Conservation (phyloP, 129 eudicot species). For the Apium graveolens region DNA sequence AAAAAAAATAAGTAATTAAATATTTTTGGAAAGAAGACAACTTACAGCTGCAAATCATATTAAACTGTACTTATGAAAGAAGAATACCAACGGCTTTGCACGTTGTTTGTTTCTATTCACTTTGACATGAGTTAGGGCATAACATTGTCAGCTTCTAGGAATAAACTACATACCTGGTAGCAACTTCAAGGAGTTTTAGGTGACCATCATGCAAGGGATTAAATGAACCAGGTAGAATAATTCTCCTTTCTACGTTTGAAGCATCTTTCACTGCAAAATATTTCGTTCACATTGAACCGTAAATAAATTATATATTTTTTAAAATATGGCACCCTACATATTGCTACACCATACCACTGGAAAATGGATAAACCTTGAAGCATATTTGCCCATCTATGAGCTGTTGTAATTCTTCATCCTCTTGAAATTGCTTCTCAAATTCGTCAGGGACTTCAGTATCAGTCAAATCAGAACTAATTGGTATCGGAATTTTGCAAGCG, state of each 20-base stretch:
- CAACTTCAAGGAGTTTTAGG: constrained; percentile 85
- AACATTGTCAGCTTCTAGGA: constrained; percentile 11
- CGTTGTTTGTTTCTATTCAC: neutral
- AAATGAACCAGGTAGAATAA: constrained; percentile 83
- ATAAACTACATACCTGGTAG: constrained; percentile 46
- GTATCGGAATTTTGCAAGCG: constrained; percentile 59
- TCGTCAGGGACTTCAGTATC: constrained; percentile 59
- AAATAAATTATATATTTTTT: constrained; percentile 12
- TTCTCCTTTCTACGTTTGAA: constrained; percentile 58
- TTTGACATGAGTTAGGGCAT: neutral
- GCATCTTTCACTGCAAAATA: constrained; percentile 45
- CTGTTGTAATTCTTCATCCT: constrained; percentile 79
- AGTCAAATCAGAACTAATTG: constrained; percentile 37
- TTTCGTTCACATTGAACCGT: constrained; percentile 38
- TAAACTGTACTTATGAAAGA: neutral
- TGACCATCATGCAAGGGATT: constrained; percentile 94
- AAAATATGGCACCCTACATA: constrained; percentile 4
- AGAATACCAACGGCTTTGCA: neutral
- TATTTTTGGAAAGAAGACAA: neutral
- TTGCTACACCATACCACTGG: constrained; percentile 54
- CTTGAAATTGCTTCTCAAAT: constrained; percentile 45
- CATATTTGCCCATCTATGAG: constrained; percentile 68
- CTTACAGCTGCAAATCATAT: neutral
- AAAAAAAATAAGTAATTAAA: neutral
- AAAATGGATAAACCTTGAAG: constrained; percentile 78